Evolutionary conservation across 768 basidiomycete genomes (phyloP), one percentile per base, ranked within the genome.

Genomic region (Naganishia vaughanmartiniae): DNA sequence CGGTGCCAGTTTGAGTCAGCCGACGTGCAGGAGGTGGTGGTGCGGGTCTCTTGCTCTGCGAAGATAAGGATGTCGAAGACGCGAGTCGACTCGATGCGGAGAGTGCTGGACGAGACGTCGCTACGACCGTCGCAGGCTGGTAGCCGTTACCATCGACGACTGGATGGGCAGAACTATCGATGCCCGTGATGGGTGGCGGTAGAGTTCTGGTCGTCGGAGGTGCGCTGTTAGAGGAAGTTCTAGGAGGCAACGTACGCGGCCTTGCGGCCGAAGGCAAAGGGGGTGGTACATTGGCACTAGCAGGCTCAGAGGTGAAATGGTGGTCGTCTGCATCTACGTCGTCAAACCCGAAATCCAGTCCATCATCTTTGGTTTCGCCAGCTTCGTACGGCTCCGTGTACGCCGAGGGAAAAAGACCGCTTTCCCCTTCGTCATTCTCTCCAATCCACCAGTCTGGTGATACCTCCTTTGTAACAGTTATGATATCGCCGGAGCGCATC

Each of bases 381-480:
- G n/a, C 30, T 5, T 57, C 72, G 69, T 80, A 75, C 12, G 75
- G 77, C 67, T 92, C 89, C 11, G 87, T 88, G 80, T 92, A 90
- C 7, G 87, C 85, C 0, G 87, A 85, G 0, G 93, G 93, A 84
- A 96, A 94, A 51, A 95, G 78, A 17, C 93, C 93, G 65, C 85
- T 87, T 72, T 84, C 84, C 1, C 90, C 91, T 67, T 85, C 82
- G 30, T 76, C 70, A 39, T 87, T 78, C 77, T 90, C 87, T 9
- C 92, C 93, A 83, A 92, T 86, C 90, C 91, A 94, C 93, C 93
- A 94, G 71, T 87, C 92, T 72, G 91, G 90, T 39, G 92, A 83
- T 0, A 93, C 90, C 78, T 94, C 91, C 39, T 87, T 88, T 33
- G 91, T 74, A 33, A 93, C 88, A 17, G 84, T 80, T 69, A 96